Base-by-base conservation (phyloP, 768 basidiomycete species). In the Leccinum aurantiacum region DNA sequence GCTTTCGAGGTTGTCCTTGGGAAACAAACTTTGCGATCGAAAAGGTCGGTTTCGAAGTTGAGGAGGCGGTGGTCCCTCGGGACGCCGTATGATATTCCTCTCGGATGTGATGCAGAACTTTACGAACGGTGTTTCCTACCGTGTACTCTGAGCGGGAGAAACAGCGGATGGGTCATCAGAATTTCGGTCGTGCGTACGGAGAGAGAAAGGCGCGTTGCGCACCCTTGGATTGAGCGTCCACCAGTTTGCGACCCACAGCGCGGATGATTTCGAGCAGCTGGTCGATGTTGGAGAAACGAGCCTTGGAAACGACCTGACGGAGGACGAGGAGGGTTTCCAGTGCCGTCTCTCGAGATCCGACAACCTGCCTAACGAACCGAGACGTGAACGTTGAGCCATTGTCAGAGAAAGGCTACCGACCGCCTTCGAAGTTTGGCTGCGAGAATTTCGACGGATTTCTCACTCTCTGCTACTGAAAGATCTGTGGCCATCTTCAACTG, bases 141-240 rank as follows among this genome's bases (percentile, higher is more conserved):
- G 94, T 91, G 69, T 95, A 89, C 72, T 99, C 97, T 98, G 75
- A 56, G 15, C 33, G 44, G 8, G 22, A 24, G 19, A 53, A 60
- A 17, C 3, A 24, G 22, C 22, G 22, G 53, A 67, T 11, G 49
- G 33, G 56, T 31, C 19, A 38, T 29, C 27, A 24, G 37, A 38
- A 38, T 25, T 6, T 35, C 50, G 44, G 56, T 31, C 52, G 59
- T 49, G 55, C 37, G 51, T 63, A 41, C 17, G 38, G 8, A 38
- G 38, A 38, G 38, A 38, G 15, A 37, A 6, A 38, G 38, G 38
- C 17, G 3, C 38, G 17, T 41, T 35, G 63, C 66, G 57, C 60
- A 95, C 96, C 96, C 86, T 96, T 97, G 13, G 95, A 94, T 70
- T 98, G 95, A 9, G 96, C 94, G 19, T 93, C 91, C 8, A 91